Conservation (phyloP, 208 protist species). For the Borovskyia barvae region DNA sequence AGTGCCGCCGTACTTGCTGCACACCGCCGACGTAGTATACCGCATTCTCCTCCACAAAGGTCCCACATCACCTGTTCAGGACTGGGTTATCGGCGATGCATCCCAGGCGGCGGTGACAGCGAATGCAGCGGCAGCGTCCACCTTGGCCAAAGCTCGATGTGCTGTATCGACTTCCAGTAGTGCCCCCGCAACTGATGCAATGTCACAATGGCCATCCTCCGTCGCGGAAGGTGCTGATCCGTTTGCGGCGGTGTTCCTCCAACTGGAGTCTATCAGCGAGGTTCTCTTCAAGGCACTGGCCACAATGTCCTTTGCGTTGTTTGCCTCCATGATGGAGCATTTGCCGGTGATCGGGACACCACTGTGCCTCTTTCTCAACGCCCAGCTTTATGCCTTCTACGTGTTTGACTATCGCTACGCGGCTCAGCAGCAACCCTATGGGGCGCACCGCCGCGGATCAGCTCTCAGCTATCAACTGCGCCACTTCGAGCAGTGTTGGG, state of each 20-base stretch:
- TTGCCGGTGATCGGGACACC: constrained; percentile 14
- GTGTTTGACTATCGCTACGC: constrained; percentile 74
- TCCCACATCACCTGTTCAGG: constrained; percentile 13
- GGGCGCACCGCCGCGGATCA: constrained; percentile 10
- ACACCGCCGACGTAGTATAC: background rate
- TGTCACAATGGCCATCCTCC: no score
- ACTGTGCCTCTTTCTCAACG: constrained; percentile 42
- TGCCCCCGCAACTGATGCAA: constrained; percentile 8
- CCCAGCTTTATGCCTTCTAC: constrained; percentile 70
- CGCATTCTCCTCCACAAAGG: constrained; percentile 24
- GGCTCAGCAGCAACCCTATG: constrained; percentile 21
- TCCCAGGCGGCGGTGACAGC: constrained; percentile 1
- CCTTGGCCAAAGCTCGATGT: background rate
- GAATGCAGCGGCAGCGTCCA: background rate
- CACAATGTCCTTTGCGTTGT: constrained; percentile 48
- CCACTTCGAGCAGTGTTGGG: constrained; percentile 58
- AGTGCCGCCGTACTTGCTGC: constrained; percentile 4
- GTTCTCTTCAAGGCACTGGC: constrained; percentile 54
- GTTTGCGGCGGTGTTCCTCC: constrained; percentile 8
- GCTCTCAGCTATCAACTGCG: constrained; percentile 33
- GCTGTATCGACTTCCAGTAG: constrained; percentile 12
- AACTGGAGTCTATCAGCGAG: constrained; percentile 38
- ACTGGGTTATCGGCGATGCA: constrained; percentile 28
- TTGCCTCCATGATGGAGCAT: constrained; percentile 13
- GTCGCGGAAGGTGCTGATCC: constrained; percentile 18